Conservation (phyloP, 192 early-diverging fungal species). For the Gamsiella multidivaricata region DNA sequence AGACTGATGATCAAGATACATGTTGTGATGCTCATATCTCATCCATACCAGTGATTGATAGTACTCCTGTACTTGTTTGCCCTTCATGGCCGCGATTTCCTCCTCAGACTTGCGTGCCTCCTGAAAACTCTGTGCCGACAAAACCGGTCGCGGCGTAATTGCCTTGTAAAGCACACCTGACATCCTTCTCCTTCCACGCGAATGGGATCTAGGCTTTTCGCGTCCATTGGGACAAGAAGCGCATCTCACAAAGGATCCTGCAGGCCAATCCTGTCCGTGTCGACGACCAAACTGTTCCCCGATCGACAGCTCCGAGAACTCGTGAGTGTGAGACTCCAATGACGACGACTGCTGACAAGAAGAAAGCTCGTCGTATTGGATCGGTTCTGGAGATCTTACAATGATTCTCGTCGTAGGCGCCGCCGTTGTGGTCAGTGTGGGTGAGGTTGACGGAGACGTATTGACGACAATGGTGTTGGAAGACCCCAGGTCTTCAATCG, state of each 20-base stretch:
- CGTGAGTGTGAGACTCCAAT: constrained; percentile 4
- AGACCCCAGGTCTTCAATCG: too few species aligned
- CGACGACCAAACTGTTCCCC: constrained; percentile 47
- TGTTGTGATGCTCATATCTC: neutral
- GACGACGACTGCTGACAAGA: neutral
- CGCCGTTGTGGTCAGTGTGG: too few species aligned
- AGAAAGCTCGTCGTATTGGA: neutral
- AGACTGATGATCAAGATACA: too few species aligned
- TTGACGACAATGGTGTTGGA: too few species aligned
- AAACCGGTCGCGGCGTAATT: constrained; percentile 25
- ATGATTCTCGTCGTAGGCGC: too few species aligned
- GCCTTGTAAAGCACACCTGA: constrained; percentile 13
- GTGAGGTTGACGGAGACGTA: too few species aligned
- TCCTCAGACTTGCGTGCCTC: constrained; percentile 20
- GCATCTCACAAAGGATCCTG: neutral
- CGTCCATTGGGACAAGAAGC: constrained; percentile 11
- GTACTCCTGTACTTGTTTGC: constrained; percentile 25
- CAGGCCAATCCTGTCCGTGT: constrained; percentile 46
- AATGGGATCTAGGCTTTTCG: constrained; percentile 21
- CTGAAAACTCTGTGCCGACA: constrained; percentile 22
- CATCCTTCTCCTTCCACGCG: constrained; percentile 12
- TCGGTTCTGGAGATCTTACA: constrained; percentile 2
- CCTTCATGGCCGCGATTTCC: constrained; percentile 17
- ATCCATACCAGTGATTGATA: constrained; percentile 21
- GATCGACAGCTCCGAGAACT: constrained; percentile 21